Evolutionary conservation across 1,139 yeast species (phyloP).

Genomic region (Debaryomyces psychrophilus): DNA sequence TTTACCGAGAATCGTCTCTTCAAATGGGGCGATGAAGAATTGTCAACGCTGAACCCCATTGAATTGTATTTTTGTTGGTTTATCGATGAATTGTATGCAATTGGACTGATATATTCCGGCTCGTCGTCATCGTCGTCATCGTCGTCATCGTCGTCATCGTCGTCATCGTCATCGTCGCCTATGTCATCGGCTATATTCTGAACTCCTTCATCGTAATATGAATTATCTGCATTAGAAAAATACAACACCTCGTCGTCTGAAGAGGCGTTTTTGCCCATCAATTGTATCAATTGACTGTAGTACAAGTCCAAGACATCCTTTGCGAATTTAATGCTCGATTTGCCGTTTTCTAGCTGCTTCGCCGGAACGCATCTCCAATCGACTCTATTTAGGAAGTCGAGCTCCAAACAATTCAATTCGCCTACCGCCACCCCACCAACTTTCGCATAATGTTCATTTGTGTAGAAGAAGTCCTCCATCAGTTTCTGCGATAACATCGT

Average conservation of each 20-base stretch:
- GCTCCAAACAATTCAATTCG: slow-evolving; percentile 85
- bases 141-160: slow-evolving; percentile 5
- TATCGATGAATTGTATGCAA: slow-evolving; percentile 11
- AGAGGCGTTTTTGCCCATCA: slow-evolving; percentile 53
- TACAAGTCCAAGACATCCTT: slow-evolving; percentile 58
- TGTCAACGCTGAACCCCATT: slow-evolving; percentile 33
- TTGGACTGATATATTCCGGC: slow-evolving; percentile 13
- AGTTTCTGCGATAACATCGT: slow-evolving; percentile 93
- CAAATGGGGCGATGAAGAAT: slow-evolving; percentile 41
- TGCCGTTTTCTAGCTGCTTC: slow-evolving; percentile 33
- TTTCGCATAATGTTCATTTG: slow-evolving; percentile 90
- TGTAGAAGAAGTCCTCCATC: slow-evolving; percentile 90
- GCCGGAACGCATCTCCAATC: slow-evolving; percentile 62
- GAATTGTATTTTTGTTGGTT: slow-evolving; percentile 24
- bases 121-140: slow-evolving; percentile 16
- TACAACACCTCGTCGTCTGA: slow-evolving; percentile 17
- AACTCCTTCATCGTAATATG: slow-evolving; percentile 10
- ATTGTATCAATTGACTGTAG: slow-evolving; percentile 60
- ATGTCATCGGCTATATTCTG: slow-evolving; percentile 8
- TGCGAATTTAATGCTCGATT: slow-evolving; percentile 34
- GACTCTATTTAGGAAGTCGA: slow-evolving; percentile 81
- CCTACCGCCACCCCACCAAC: slow-evolving; percentile 92
- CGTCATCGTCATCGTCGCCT: slow-evolving; percentile 5
- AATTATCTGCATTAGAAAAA: slow-evolving; percentile 1
- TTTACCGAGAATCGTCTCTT: slow-evolving; percentile 27